Percentiles rank a stretch among this genome's conserved stretches.
Evolutionary conservation across 176 grass and related monocot species (phyloP).

Genomic region (Guadua angustifolia): DNA sequence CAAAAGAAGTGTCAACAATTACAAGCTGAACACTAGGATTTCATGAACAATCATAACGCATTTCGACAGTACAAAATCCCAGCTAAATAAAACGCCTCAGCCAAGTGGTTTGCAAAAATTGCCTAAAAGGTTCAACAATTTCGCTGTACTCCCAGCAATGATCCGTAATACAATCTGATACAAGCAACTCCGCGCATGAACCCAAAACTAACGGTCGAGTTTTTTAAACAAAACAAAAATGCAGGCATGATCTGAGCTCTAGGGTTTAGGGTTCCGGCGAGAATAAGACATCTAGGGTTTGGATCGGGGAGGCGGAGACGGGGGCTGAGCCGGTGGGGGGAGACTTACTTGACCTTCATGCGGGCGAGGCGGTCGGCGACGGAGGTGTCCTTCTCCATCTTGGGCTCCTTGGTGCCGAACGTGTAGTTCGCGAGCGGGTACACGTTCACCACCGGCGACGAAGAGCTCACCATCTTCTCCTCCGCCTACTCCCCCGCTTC

Average conservation of each 20-base stretch:
- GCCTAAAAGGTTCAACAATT: neutral
- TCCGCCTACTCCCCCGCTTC: neutral
- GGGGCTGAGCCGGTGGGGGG: no score
- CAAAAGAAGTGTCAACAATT: neutral
- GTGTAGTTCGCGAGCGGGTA: conserved; percentile 99
- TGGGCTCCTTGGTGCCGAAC: conserved; percentile 98
- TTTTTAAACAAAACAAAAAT: neutral
- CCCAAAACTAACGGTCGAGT: neutral
- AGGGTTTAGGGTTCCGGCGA: conserved; percentile 34
- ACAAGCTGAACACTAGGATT: neutral
- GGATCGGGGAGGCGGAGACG: neutral
- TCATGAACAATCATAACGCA: neutral
- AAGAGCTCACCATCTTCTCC: conserved; percentile 51
- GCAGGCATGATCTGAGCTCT: conserved; percentile 9
- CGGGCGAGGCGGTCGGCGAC: conserved; percentile 95
- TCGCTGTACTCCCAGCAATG: neutral
- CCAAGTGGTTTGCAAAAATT: neutral
- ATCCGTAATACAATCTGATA: neutral
- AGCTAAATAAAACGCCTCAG: neutral
- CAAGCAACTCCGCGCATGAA: neutral
- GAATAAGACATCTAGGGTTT: conserved; percentile 1
- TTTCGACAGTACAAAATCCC: neutral
- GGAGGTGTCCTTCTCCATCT: conserved; percentile 99
- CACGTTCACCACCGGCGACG: conserved; percentile 71
- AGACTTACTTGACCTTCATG: conserved; percentile 96